phyloP scores from a whole-genome alignment of 768 basidiomycete species.

The Lactarius quietus region DNA sequence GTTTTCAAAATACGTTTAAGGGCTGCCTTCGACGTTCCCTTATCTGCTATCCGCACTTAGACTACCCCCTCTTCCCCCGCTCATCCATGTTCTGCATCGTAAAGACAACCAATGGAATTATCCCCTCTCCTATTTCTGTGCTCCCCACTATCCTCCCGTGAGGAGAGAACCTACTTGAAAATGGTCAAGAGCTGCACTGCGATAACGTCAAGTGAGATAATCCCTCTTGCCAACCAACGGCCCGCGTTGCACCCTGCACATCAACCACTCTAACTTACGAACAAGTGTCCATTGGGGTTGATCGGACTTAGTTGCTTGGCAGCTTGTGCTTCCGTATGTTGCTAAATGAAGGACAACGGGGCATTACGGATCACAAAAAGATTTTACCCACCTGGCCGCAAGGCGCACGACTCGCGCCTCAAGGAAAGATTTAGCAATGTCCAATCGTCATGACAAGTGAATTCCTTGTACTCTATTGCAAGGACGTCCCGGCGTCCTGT shows the following conservation, averaged over 20 bases:
- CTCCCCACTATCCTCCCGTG: background rate
- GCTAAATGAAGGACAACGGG: background rate
- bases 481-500: background rate
- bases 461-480: background rate
- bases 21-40: background rate
- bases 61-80: background rate
- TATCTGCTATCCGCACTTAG: background rate
- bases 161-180: background rate
- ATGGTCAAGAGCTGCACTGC: background rate
- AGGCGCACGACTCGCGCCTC: background rate
- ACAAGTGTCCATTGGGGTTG: background rate
- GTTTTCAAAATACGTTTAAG: slow-evolving; percentile 48
- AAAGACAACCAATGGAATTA: background rate
- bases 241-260: background rate
- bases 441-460: background rate
- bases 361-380: background rate
- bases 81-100: slow-evolving; percentile 9
- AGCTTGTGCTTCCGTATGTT: background rate
- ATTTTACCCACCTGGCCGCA: background rate
- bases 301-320: background rate
- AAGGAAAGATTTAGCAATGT: background rate
- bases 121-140: background rate
- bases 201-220: background rate
- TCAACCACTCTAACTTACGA: background rate
- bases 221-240: background rate